Evolutionary conservation across 2,329 filamentous ascomycete genomes (phyloP).

Genomic region (Gnomoniopsis smithogilvyi): DNA sequence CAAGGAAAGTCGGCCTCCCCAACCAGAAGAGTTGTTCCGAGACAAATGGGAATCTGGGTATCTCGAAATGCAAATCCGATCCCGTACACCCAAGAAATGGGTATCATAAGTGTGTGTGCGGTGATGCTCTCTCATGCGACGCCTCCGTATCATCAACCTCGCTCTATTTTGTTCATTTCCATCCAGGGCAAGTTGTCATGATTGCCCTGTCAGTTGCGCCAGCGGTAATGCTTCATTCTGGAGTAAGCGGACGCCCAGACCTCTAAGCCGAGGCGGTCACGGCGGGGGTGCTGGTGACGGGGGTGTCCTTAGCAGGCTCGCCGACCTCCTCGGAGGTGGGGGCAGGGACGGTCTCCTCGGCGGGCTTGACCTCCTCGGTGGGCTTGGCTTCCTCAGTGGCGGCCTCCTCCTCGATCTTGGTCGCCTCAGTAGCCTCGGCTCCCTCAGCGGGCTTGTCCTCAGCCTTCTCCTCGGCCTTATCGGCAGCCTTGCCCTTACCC

Average conservation of each 20-base stretch:
- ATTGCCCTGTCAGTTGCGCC: constrained; percentile 22
- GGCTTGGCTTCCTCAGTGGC: constrained; percentile 17
- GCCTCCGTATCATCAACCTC: constrained; percentile 24
- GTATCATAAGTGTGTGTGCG: constrained; percentile 17
- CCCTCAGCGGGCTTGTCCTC: constrained; percentile 37
- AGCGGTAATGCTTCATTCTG: constrained; percentile 9
- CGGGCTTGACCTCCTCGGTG: constrained; percentile 29
- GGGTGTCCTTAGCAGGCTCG: constrained; percentile 30
- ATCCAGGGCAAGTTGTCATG: constrained; percentile 18
- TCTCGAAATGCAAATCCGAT: constrained; percentile 57
- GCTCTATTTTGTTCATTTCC: constrained; percentile 24
- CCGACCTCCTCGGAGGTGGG: constrained; percentile 29
- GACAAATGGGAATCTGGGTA: constrained; percentile 47
- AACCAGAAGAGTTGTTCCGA: constrained; percentile 18
- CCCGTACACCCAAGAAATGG: constrained; percentile 25
- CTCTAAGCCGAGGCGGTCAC: constrained; percentile 52
- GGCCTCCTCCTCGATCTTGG: constrained; percentile 27
- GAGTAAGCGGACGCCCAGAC: constrained; percentile 4
- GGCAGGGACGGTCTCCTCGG: constrained; percentile 27
- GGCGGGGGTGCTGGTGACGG: constrained; percentile 40
- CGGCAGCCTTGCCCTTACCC: constrained; percentile 35
- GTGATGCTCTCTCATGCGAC: constrained; percentile 21
- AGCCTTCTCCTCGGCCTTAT: constrained; percentile 39
- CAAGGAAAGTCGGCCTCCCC: constrained; percentile 19
- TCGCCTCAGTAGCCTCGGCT: constrained; percentile 23